Percentiles rank a stretch among this genome's conserved stretches.
phyloP scores from a whole-genome alignment of 208 protist genomes.

The Hexamita inflata region DNA sequence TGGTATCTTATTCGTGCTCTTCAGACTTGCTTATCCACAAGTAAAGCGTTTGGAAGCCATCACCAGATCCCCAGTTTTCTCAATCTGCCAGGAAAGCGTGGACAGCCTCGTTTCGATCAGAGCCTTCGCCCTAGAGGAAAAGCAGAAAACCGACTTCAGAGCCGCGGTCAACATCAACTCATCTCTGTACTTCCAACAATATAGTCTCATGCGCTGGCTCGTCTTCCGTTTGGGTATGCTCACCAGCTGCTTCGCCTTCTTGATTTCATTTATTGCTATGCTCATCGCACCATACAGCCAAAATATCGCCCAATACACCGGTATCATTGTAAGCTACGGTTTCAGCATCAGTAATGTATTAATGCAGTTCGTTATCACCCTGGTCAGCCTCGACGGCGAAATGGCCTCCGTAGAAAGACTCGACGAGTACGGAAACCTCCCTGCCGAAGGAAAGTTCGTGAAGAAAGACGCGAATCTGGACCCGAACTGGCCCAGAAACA shows the following conservation, averaged over 20 bases:
- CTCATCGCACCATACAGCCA: conserved; percentile 41
- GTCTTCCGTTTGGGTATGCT: conserved; percentile 28
- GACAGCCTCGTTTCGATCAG: conserved; percentile 60
- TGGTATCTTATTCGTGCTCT: not conserved
- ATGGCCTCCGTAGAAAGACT: conserved; percentile 51
- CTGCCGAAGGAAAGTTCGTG: no score
- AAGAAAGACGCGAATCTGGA: no score
- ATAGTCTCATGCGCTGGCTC: conserved; percentile 1
- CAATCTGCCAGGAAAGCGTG: conserved; percentile 67
- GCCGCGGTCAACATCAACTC: not conserved
- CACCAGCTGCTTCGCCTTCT: conserved; percentile 12
- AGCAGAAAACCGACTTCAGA: not conserved
- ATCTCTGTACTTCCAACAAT: not conserved
- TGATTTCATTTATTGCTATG: conserved; percentile 35
- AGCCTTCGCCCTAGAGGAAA: conserved; percentile 47
- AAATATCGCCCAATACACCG: conserved; percentile 1
- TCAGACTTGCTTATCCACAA: conserved; percentile 46
- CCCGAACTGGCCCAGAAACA: no score
- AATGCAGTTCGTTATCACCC: conserved; percentile 29
- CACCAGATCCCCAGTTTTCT: conserved; percentile 67
- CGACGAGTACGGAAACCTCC: conserved; percentile 38
- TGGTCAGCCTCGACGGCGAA: conserved; percentile 44
- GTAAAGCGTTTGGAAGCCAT: conserved; percentile 61
- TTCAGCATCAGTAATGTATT: conserved; percentile 30
- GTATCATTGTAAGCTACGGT: conserved; percentile 29